These are phyloP conservation scores for Syzygium oleosum DNA, from an alignment of 345 rosid genomes.

Conservation along the genomic window DNA sequence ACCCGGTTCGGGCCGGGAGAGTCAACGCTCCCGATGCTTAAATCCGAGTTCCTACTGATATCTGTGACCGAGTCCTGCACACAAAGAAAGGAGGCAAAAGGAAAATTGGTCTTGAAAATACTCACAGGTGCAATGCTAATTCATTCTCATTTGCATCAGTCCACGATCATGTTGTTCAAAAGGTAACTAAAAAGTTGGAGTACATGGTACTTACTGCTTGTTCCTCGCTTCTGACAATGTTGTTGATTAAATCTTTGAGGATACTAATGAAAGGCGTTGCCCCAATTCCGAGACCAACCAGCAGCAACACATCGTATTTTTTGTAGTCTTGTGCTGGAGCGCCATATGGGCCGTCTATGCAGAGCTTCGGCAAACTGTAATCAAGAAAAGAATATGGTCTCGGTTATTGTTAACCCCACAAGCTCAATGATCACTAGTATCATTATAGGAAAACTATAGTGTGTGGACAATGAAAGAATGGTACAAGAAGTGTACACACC, in stretches of 20 bases:
- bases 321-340: constrained; percentile 95
- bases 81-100: neutral
- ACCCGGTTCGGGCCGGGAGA: constrained; percentile 20
- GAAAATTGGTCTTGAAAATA: neutral
- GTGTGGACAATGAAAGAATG: neutral
- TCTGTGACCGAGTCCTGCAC: constrained; percentile 65
- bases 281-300: constrained; percentile 96
- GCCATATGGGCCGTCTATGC: constrained; percentile 95
- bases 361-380: constrained; percentile 88
- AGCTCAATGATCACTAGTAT: neutral
- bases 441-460: neutral
- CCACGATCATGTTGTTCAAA: neutral
- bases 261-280: constrained; percentile 99
- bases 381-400: neutral
- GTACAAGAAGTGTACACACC: constrained; percentile 20
- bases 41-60: constrained; percentile 58
- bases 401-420: neutral
- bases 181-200: neutral
- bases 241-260: constrained; percentile 84
- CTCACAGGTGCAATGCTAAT: neutral
- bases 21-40: constrained; percentile 47
- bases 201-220: constrained; percentile 52
- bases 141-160: neutral
- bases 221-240: constrained; percentile 85
- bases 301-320: constrained; percentile 81